Base-by-base conservation (phyloP, 441 rosid genomes). In the Flueggea neowawraea region DNA sequence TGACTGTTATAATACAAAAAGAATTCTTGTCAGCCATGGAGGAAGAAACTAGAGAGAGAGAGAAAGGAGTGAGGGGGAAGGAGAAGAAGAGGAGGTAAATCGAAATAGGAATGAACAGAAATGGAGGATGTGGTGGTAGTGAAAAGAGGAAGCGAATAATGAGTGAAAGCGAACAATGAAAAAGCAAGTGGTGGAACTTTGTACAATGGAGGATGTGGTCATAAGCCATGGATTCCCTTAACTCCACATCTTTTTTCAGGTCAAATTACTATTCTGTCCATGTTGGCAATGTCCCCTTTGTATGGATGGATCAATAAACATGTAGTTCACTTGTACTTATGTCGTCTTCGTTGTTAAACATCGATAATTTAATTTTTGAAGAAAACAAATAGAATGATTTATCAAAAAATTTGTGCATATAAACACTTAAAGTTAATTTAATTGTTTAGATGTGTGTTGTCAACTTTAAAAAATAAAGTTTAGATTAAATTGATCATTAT, bases 121-220 rank as follows among this genome's bases (percentile, higher is more conserved):
- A n/a, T 32, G 31, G 54, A 3, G 54, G 22, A 49, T 61, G 69
- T 63, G 62, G 62, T 59, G 65, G 61, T n/a, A 53, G 45, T 54
- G 60, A 54, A 43, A 62, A 28, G 53, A 44, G 16, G 67, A 43
- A 51, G 28, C 1, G 28, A 22, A 22, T 31, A 60, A 57, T 16
- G 43, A 54, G 57, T 9, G 53, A 48, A 16, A 39, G 39, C 44
- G 32, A 66, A 58, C 6, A 39, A 17, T 50, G 45, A 14, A 49
- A 33, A 68, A 52, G 60, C 2, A 69, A 65, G 28, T 57, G 54
- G 73, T 67, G 71, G 73, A 45, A 67, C 57, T 57, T 10, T 41
- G 71, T 64, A 61, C 41, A 54, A 41, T 55, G 64, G 66, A 54
- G 66, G 55, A 64, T 78, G 79, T 70, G 81, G 80, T 70, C 71